phyloP scores from a whole-genome alignment of 305 asterid genomes.

The Nicotiana rustica region DNA sequence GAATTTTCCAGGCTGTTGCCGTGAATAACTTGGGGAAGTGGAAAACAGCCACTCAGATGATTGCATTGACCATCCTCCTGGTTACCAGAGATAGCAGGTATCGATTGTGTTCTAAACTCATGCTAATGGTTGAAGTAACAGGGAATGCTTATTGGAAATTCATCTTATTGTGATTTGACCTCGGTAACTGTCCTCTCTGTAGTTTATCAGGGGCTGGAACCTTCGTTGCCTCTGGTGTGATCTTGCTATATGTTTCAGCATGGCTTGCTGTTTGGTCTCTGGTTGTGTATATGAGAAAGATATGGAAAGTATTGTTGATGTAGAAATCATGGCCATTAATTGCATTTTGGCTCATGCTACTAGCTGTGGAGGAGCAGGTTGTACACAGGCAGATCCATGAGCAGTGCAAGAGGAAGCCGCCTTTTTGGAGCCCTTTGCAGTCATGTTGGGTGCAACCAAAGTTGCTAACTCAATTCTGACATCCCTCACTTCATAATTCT shows the following conservation, averaged over 20 bases:
- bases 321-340: conserved; percentile 42
- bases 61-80: conserved; percentile 76
- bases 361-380: conserved; percentile 24
- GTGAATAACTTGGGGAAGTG: conserved; percentile 94
- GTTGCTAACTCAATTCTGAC: conserved; percentile 28
- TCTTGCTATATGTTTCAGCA: conserved; percentile 82
- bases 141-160: conserved; percentile 7
- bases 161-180: conserved; percentile 37
- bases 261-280: conserved; percentile 92
- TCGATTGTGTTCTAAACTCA: conserved; percentile 12
- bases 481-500: conserved; percentile 14
- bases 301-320: conserved; percentile 76
- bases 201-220: conserved; percentile 59
- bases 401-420: neutral
- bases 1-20: conserved; percentile 76
- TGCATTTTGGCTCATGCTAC: conserved; percentile 27
- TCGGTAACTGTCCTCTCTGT: conserved; percentile 8
- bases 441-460: conserved; percentile 7
- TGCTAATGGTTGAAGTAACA: neutral
- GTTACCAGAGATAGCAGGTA: conserved; percentile 89
- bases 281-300: conserved; percentile 79
- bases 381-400: conserved; percentile 20
- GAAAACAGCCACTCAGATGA: conserved; percentile 98
- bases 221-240: conserved; percentile 73
- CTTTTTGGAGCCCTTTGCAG: conserved; percentile 9